Percentiles rank a stretch among this genome's conserved stretches.
Conservation (phyloP, 2,329 filamentous ascomycete genomes). For the Diaporthe longicolla region DNA sequence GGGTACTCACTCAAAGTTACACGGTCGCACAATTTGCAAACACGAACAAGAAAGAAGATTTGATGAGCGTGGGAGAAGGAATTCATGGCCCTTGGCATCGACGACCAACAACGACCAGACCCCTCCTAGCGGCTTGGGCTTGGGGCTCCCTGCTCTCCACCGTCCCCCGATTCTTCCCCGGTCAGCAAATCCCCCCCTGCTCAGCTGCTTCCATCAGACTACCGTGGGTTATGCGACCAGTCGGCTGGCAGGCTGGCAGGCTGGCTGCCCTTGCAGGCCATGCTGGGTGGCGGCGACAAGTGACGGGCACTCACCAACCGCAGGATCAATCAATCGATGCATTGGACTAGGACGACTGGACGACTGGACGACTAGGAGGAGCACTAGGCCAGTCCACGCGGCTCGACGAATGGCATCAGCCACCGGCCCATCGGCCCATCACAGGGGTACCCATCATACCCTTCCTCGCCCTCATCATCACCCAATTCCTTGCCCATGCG, state of each 20-base stretch:
- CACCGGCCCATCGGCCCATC: conserved; percentile 25
- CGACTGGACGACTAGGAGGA: no score
- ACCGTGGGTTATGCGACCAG: conserved; percentile 11
- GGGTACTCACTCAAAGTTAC: not conserved
- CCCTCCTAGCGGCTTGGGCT: conserved; percentile 2
- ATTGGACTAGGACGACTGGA: not conserved
- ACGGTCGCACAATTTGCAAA: conserved; percentile 13
- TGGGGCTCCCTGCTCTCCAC: not conserved
- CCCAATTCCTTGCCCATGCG: not conserved
- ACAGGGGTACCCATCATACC: conserved; percentile 24
- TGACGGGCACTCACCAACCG: conserved; percentile 31
- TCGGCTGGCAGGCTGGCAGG: not conserved
- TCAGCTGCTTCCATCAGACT: not conserved
- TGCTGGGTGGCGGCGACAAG: conserved; percentile 4
- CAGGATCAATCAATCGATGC: conserved; percentile 22
- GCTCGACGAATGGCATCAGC: conserved; percentile 25
- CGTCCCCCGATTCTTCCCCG: not conserved
- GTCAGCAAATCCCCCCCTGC: not conserved
- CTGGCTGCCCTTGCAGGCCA: no score
- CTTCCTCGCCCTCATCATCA: not conserved
- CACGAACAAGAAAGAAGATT: not conserved
- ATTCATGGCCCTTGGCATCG: conserved; percentile 2
- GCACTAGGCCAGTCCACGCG: not conserved
- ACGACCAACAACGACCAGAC: not conserved
- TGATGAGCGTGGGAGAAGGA: not conserved